Evolutionary conservation across 1,284 basidiomycete species (phyloP).

Genomic region (Caloboletus firmus): DNA sequence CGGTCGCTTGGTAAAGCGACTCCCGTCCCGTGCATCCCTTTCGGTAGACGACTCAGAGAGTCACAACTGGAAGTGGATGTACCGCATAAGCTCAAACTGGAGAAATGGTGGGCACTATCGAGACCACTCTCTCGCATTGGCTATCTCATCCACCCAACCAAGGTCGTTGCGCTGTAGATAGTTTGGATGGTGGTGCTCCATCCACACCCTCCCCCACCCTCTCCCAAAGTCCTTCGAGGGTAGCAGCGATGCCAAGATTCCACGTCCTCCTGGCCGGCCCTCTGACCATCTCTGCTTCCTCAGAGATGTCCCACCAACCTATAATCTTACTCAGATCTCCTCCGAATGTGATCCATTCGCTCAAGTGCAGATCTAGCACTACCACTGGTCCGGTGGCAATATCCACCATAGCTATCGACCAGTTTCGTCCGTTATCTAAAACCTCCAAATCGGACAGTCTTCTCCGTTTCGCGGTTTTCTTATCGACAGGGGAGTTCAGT

Average conservation of each 20-base stretch:
- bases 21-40: slow-evolving; percentile 52
- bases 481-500: slow-evolving; percentile 66
- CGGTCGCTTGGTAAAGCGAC: slow-evolving; percentile 55
- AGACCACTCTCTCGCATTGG: slow-evolving; percentile 13
- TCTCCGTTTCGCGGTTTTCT: slow-evolving; percentile 56
- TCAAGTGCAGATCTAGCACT: slow-evolving; percentile 32
- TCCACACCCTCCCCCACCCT: background rate
- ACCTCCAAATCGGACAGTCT: slow-evolving; percentile 25
- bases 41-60: slow-evolving; percentile 29
- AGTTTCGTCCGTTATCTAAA: slow-evolving; percentile 53
- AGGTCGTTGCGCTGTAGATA: slow-evolving; percentile 35
- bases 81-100: slow-evolving; percentile 79
- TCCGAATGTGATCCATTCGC: slow-evolving; percentile 14
- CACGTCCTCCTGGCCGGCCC: slow-evolving; percentile 44
- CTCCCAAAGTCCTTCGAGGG: background rate
- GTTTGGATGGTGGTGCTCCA: slow-evolving; percentile 3
- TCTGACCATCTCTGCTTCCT: slow-evolving; percentile 41
- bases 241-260: slow-evolving; percentile 14
- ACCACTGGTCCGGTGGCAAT: slow-evolving; percentile 39
- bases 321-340: slow-evolving; percentile 27
- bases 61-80: slow-evolving; percentile 80
- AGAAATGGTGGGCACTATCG: slow-evolving; percentile 55
- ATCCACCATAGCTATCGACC: slow-evolving; percentile 66
- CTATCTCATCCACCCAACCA: slow-evolving; percentile 23
- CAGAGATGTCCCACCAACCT: slow-evolving; percentile 31